Evolutionary conservation across 1,139 yeast genomes (phyloP).

Genomic region (Geotrichum restrictum): DNA sequence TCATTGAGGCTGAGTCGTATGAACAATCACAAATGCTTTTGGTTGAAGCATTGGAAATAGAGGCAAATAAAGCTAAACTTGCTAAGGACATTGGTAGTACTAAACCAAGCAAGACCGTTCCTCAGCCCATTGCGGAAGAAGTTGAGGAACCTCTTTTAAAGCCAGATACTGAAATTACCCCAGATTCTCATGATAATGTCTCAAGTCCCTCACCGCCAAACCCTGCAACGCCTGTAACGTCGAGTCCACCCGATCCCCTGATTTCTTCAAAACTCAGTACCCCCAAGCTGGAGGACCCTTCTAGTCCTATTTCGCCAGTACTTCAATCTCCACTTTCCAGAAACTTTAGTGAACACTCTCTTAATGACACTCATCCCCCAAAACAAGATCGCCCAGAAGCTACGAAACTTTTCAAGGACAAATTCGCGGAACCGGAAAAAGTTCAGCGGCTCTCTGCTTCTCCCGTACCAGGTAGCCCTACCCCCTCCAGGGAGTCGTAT

Average conservation of each 20-base stretch:
- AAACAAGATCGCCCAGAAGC: background rate
- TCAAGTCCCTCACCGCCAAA: background rate
- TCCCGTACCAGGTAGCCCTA: background rate
- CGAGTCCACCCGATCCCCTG: background rate
- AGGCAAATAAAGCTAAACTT: conserved; percentile 25
- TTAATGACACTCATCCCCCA: background rate
- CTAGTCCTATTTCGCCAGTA: background rate
- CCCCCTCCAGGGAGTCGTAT: conserved; percentile 18
- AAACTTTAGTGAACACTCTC: background rate
- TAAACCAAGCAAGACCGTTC: background rate
- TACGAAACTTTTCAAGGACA: background rate
- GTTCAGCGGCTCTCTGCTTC: conserved; percentile 2
- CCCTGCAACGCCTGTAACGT: too few relatives aligned
- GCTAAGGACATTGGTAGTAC: background rate
- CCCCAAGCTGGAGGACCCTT: background rate
- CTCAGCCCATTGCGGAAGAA: background rate
- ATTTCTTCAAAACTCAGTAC: background rate
- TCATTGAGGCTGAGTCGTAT: conserved; percentile 42
- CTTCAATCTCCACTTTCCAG: background rate
- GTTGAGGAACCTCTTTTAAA: background rate
- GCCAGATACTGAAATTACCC: background rate
- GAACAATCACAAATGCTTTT: conserved; percentile 46
- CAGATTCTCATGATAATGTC: background rate
- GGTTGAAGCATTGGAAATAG: conserved; percentile 35
- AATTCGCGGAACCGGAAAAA: conserved; percentile 10